Base-by-base conservation (phyloP, 2,329 filamentous ascomycete species). In the Epichloe elymi region DNA sequence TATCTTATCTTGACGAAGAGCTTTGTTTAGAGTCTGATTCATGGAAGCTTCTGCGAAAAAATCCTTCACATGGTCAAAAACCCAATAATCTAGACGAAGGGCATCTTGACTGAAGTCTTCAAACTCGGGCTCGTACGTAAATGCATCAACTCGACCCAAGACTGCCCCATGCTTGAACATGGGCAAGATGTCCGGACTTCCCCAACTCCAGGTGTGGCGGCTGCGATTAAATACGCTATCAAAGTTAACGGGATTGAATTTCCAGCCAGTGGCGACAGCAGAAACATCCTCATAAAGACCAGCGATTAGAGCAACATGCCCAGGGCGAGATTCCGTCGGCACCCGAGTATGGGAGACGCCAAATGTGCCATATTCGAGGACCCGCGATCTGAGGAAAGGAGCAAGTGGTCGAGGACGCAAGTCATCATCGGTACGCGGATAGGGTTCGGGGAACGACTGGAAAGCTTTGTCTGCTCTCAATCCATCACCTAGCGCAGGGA, bases 211-310 rank as follows among this genome's bases (percentile, higher is more conserved):
- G 7, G 94, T 98, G 69, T 98, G 94, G 44, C 85, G 77, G 64
- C 91, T 97, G 55, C 88, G 82, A 66, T 98, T 98, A 78, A 98
- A 98, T 11, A 98, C 89, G 62, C 91, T 97, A 70, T 98, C 93
- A 62, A 98, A 98, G 64, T 97, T 86, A 62, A 98, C 93, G 0
- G 93, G 93, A 64, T 98, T 98, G 59, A 96, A 72, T 70, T 98
- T 97, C 93, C 93, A 98, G 15, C 93, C 93, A 1, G 94, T 98
- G 33, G 86, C 95, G 19, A 98, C 93, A 2, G 93, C 86, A 36
- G 93, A 97, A 1, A 98, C 93, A 73, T 98, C 93, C 68, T 98
- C 93, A 65, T 98, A 98, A 38, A 98, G 71, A 4, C 93, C 93
- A 6, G 93, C 93, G 61, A 98, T 98, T 50, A 98, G 78, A 37